A percentile compares a stretch with the other conserved stretches of the same genome.
Evolutionary conservation across 345 rosid species (phyloP).

Genomic region (Eucalyptus curtisii): DNA sequence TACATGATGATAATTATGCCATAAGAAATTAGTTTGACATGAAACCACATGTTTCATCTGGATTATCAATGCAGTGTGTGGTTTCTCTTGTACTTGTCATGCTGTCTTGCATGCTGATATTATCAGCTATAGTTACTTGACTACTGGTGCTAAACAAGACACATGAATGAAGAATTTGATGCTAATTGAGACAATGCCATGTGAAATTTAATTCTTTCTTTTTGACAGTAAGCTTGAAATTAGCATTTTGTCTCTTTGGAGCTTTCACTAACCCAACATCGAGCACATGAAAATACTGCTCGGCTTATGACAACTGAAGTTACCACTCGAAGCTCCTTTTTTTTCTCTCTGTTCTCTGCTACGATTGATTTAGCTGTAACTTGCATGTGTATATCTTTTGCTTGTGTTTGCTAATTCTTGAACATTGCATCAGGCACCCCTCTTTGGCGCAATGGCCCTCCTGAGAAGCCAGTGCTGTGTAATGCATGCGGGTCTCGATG

Average conservation of each 20-base stretch:
- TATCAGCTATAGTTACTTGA: neutral
- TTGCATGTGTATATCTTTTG: neutral
- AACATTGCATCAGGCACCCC: slow-evolving; percentile 60
- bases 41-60: neutral
- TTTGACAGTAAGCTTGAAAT: neutral
- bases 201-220: neutral
- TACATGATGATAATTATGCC: neutral
- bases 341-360: neutral
- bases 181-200: neutral
- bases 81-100: neutral
- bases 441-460: slow-evolving; percentile 97
- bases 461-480: slow-evolving; percentile 95
- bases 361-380: neutral
- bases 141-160: neutral
- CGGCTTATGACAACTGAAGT: neutral
- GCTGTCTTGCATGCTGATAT: neutral
- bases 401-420: neutral
- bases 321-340: neutral
- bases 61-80: neutral
- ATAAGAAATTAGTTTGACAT: neutral
- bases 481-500: slow-evolving; percentile 99
- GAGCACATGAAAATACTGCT: neutral
- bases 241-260: neutral
- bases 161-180: neutral
- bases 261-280: neutral